Conservation (phyloP, 768 basidiomycete species). For the Agaricus subrufescens region DNA sequence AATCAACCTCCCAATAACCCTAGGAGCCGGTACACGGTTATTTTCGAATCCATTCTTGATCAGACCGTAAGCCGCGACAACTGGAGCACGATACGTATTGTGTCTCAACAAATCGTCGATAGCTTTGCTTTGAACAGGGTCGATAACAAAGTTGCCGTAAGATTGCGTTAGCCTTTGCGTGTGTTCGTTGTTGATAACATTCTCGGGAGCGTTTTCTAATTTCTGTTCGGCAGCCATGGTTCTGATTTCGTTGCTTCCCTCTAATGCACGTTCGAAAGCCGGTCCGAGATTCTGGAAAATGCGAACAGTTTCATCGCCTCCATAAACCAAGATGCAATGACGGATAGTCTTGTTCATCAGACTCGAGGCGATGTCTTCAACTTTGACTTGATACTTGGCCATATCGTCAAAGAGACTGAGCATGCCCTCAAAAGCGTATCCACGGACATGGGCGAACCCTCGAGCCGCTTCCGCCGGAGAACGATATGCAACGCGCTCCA, state of each 20-base stretch:
- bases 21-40: constrained; percentile 46
- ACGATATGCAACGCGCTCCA: background rate
- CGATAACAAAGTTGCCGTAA: background rate
- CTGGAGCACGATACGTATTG: background rate
- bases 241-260: constrained; percentile 15
- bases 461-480: background rate
- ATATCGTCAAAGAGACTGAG: constrained; percentile 1
- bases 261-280: constrained; percentile 20
- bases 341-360: constrained; percentile 7
- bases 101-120: constrained; percentile 11
- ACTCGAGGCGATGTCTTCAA: background rate
- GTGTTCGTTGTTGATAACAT: background rate
- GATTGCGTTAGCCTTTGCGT: background rate
- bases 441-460: background rate
- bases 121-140: constrained; percentile 1
- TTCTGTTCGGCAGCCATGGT: background rate
- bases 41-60: constrained; percentile 41
- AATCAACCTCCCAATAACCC: constrained; percentile 58
- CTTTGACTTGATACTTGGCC: background rate
- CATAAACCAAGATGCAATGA: constrained; percentile 3
- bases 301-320: constrained; percentile 17
- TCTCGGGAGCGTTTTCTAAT: background rate
- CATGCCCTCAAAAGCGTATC: constrained; percentile 4
- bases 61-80: constrained; percentile 37
- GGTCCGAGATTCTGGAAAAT: constrained; percentile 29